Percentiles rank a stretch among this genome's conserved stretches.
Evolutionary conservation across 495 filamentous ascomycete species (phyloP).

Genomic region (Neurospora cerealis): DNA sequence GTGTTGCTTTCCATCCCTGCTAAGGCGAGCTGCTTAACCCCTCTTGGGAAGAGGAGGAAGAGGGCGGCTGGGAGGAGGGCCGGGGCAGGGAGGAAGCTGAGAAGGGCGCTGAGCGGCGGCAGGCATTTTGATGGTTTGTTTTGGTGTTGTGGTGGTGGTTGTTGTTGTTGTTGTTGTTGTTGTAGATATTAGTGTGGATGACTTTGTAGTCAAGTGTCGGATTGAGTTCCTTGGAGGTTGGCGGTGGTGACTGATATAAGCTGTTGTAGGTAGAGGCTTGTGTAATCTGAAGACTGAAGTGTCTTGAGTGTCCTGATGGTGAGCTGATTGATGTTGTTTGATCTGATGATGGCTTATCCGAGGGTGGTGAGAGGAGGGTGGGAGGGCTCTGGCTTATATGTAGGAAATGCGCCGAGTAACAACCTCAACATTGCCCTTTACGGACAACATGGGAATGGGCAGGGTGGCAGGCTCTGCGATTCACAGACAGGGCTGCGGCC

Average conservation of each 20-base stretch:
- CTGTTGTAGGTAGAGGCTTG: not conserved
- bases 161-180: constrained; percentile 1
- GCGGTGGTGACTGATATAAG: not conserved
- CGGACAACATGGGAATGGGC: constrained; percentile 9
- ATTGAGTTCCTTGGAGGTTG: not conserved
- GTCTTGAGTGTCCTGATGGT: constrained; percentile 9
- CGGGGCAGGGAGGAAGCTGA: constrained; percentile 74
- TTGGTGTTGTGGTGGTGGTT: constrained; percentile 8
- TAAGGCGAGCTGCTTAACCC: constrained; percentile 21
- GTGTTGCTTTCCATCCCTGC: not conserved
- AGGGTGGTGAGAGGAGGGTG: constrained; percentile 8
- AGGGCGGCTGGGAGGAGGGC: constrained; percentile 73
- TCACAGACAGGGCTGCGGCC: constrained; percentile 23
- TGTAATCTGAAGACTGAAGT: constrained; percentile 1
- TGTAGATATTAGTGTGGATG: not conserved
- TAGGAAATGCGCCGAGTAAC: constrained; percentile 12
- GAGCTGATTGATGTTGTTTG: constrained; percentile 14
- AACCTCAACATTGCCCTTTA: constrained; percentile 24
- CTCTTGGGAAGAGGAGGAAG: constrained; percentile 75
- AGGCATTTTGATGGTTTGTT: constrained; percentile 45
- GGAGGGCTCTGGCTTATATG: constrained; percentile 35
- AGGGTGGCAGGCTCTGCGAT: constrained; percentile 12
- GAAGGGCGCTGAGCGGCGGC: constrained; percentile 50
- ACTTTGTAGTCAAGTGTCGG: not conserved
- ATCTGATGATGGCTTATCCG: constrained; percentile 20